phyloP scores from a whole-genome alignment of 176 grass and related monocot species.

The Oryza punctata region DNA sequence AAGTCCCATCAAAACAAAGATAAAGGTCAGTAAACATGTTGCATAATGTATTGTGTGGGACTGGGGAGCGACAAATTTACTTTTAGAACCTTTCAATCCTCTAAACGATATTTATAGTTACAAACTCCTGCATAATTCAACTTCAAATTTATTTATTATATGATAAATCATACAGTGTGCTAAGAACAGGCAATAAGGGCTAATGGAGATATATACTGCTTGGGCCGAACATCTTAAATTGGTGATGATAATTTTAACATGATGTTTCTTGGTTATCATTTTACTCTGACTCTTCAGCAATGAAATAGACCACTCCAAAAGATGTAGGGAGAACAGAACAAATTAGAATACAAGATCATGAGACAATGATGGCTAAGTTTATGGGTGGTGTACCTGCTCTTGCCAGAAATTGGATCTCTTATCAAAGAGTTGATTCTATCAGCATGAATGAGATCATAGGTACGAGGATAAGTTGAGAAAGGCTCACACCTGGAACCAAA shows the following conservation, averaged over 20 bases:
- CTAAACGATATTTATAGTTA: not conserved
- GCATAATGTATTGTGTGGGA: not conserved
- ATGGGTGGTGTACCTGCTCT: constrained; percentile 61
- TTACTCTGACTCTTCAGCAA: not conserved
- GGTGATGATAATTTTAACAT: not conserved
- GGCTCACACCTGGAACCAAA: constrained; percentile 80
- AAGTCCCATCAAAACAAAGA: not conserved
- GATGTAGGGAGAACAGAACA: not conserved
- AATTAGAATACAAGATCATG: not conserved
- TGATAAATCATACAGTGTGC: not conserved
- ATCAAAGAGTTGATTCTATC: constrained; percentile 77
- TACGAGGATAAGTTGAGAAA: constrained; percentile 95
- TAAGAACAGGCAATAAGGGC: not conserved
- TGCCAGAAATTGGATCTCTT: constrained; percentile 53
- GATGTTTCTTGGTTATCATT: not conserved
- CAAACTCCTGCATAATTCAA: too few relatives aligned
- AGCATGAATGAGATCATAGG: constrained; percentile 91
- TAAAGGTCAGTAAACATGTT: not conserved
- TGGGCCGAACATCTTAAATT: not conserved
- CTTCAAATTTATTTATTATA: not conserved
- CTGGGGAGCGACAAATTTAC: not conserved
- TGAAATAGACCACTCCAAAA: not conserved
- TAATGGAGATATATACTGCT: not conserved
- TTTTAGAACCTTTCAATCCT: too few relatives aligned
- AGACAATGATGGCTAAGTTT: not conserved